Percentiles rank a stretch among this genome's conserved stretches.
phyloP scores from a whole-genome alignment of 148 eudicot species.

The Amaranthus palmeri region DNA sequence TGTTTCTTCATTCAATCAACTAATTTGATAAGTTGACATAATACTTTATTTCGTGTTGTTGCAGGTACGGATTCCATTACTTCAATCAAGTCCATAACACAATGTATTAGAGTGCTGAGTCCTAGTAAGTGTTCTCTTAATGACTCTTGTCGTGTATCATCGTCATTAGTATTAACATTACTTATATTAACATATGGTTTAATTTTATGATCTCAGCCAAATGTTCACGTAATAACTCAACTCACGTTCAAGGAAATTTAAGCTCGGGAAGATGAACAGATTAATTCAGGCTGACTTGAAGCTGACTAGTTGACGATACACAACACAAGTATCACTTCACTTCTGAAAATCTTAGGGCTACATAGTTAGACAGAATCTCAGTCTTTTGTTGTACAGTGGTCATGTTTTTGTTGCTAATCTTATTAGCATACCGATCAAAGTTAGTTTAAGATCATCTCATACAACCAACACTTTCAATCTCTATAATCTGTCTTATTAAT shows the following conservation, averaged over 20 bases:
- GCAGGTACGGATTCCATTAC: conserved; percentile 59
- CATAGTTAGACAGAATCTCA: not conserved
- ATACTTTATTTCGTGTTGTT: not conserved
- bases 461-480: too few species aligned
- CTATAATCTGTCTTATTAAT: too few species aligned
- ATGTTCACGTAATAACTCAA: conserved; percentile 25
- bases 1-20: not conserved
- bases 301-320: conserved; percentile 14
- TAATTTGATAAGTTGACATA: not conserved
- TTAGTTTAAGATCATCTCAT: too few species aligned
- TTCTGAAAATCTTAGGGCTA: not conserved
- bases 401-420: not conserved
- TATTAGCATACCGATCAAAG: not conserved
- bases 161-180: not conserved
- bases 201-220: conserved; percentile 40
- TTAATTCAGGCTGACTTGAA: conserved; percentile 8
- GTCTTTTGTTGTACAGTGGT: not conserved
- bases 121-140: conserved; percentile 48
- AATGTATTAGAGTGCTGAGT: conserved; percentile 59
- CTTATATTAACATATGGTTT: not conserved
- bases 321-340: not conserved
- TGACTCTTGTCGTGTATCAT: not conserved
- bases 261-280: conserved; percentile 22
- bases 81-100: conserved; percentile 58
- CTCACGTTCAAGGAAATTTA: conserved; percentile 22